Percentiles rank a stretch among this genome's conserved stretches.
Evolutionary conservation across 306 rosid species (phyloP).

Genomic region (Argentina anserina): DNA sequence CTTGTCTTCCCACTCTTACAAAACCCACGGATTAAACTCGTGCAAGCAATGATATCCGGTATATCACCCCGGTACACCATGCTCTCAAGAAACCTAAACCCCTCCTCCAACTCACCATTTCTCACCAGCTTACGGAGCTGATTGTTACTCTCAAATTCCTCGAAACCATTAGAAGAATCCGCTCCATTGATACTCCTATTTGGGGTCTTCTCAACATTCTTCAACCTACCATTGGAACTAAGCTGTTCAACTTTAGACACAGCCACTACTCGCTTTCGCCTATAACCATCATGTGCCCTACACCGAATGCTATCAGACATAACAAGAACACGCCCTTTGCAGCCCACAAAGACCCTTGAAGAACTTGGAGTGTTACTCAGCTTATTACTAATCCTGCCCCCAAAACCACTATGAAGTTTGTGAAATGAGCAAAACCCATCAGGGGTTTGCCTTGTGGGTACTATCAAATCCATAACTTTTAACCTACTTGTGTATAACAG

Average conservation of each 20-base stretch:
- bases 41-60: constrained; percentile 79
- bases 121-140: constrained; percentile 56
- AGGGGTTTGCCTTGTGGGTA: constrained; percentile 32
- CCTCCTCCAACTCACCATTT: constrained; percentile 71
- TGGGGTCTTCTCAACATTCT: constrained; percentile 23
- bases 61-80: constrained; percentile 56
- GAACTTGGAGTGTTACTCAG: constrained; percentile 16
- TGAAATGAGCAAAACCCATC: constrained; percentile 52
- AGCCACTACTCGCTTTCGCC: constrained; percentile 34
- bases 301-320: constrained; percentile 25
- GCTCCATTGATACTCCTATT: constrained; percentile 30
- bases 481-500: constrained; percentile 8
- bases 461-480: constrained; percentile 38
- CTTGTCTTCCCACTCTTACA: constrained; percentile 60
- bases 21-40: constrained; percentile 74
- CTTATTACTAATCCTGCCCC: constrained; percentile 26
- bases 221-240: constrained; percentile 50
- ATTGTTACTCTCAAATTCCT: constrained; percentile 51
- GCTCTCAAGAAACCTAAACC: constrained; percentile 53
- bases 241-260: constrained; percentile 42
- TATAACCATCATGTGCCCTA: constrained; percentile 16
- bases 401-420: constrained; percentile 26
- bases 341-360: constrained; percentile 23
- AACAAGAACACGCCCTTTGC: constrained; percentile 32
- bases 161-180: constrained; percentile 38